A percentile compares a stretch with the other conserved stretches of the same genome.
phyloP scores from a whole-genome alignment of 306 rosid genomes.

The Calophaca sinica region DNA sequence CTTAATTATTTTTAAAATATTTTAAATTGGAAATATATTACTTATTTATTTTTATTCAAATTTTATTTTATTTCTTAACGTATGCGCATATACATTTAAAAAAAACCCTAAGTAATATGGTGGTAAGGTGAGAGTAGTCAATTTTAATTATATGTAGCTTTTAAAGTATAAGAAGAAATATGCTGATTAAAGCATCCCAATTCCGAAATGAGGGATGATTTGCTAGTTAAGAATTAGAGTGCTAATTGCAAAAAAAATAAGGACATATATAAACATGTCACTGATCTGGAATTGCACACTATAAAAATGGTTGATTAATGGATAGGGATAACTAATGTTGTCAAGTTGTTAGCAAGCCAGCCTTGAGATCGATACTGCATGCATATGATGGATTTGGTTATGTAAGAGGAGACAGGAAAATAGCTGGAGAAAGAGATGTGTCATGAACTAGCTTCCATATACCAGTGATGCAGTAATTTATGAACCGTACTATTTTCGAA shows the following conservation, averaged over 20 bases:
- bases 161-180: too few species aligned
- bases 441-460: slow-evolving; percentile 33
- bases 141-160: too few species aligned
- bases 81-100: too few species aligned
- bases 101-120: too few species aligned
- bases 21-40: neutral
- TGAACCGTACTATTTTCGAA: slow-evolving; percentile 30
- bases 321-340: neutral
- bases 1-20: neutral
- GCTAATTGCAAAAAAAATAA: neutral
- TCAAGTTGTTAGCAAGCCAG: neutral
- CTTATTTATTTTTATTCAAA: neutral
- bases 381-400: slow-evolving; percentile 39
- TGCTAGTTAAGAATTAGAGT: neutral
- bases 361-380: slow-evolving; percentile 31
- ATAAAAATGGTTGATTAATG: neutral
- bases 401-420: slow-evolving; percentile 38
- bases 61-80: too few species aligned
- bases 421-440: slow-evolving; percentile 49
- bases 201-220: too few species aligned
- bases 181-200: too few species aligned
- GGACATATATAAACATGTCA: neutral
- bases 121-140: too few species aligned
- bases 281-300: neutral
- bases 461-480: slow-evolving; percentile 33